Evolutionary conservation across 768 basidiomycete genomes (phyloP), one percentile per base, ranked within the genome.

Genomic region (Suillus plorans): DNA sequence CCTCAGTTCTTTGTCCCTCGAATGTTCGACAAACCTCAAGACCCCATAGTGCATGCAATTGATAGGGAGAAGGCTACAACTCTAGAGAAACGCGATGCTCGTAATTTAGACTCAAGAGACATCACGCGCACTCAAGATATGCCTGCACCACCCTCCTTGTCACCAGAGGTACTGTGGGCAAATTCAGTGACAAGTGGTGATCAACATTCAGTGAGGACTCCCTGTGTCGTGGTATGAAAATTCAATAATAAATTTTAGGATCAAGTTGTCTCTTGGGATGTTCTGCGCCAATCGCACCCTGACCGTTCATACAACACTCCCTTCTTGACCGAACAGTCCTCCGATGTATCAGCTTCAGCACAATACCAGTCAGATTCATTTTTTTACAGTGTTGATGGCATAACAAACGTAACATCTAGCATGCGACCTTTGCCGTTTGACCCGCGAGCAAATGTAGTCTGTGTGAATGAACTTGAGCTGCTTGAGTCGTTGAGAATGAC

Each of bases 11-110:
- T 83, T 63, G 79, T 91, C n/a, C 88, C 90, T 12, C 74, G 69
- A n/a, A 76, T 94, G 53, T 77, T 81, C n/a, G 84, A 92, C 64
- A 86, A 84, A 67, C 91, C 91, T 3, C 91, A 92, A 71, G 88
- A 94, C 72, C 91, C 91, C 2, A 91, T 92, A 67, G 78, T 92
- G 74, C 86, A 89, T 50, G 76, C 80, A 20, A 66, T 91, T 28
- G 81, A 80, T 39, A 65, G 62, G 13, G 41, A 65, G 39, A 47
- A 68, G 4, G 57, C 22, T n/a, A 36, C 50, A 64, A 10, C 10
- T 55, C 41, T 31, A 22, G 44, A 13, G 22, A 45, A 39, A 41
- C n/a, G 12, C 20, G 25, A 36, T 14, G 34, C 42, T 28, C 25
- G 18, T 31, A 7, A 42, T 53, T 16, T n/a, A 4, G 13, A 65